phyloP scores from a whole-genome alignment of 1,284 basidiomycete genomes.

The Singerocomus rubriflavus region DNA sequence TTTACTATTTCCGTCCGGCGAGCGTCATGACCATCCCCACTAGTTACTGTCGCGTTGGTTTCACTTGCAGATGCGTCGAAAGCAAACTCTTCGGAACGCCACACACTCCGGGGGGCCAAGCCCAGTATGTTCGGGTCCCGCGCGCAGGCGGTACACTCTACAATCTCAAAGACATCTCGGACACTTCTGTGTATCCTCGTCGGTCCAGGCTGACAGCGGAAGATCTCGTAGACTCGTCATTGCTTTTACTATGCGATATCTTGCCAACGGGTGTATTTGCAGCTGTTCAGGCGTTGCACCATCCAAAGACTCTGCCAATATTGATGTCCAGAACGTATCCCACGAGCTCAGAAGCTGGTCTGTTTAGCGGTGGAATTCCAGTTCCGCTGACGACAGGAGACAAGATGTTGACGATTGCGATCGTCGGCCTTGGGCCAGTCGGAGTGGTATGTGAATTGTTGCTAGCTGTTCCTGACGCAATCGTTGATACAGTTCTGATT shows the following conservation, averaged over 20 bases:
- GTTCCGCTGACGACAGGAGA: slow-evolving; percentile 42
- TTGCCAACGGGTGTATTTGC: slow-evolving; percentile 78
- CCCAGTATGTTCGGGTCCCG: slow-evolving; percentile 82
- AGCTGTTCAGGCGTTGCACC: slow-evolving; percentile 66
- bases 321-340: slow-evolving; percentile 60
- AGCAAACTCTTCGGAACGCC: slow-evolving; percentile 73
- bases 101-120: slow-evolving; percentile 77
- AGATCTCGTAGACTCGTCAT: slow-evolving; percentile 53
- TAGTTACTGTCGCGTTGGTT: slow-evolving; percentile 74
- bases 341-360: slow-evolving; percentile 31
- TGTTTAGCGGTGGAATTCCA: slow-evolving; percentile 22
- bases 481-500: not conserved
- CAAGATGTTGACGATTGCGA: slow-evolving; percentile 52
- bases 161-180: slow-evolving; percentile 51
- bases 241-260: slow-evolving; percentile 78
- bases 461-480: not conserved
- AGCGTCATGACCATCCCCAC: not conserved
- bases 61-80: slow-evolving; percentile 72
- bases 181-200: slow-evolving; percentile 31
- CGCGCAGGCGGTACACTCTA: slow-evolving; percentile 78
- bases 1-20: not conserved
- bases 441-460: slow-evolving; percentile 49
- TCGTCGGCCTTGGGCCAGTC: slow-evolving; percentile 75
- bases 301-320: slow-evolving; percentile 63
- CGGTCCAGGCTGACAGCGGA: slow-evolving; percentile 37